Base-by-base conservation (phyloP, 176 grass and related monocot species). In the Oryza nivara region DNA sequence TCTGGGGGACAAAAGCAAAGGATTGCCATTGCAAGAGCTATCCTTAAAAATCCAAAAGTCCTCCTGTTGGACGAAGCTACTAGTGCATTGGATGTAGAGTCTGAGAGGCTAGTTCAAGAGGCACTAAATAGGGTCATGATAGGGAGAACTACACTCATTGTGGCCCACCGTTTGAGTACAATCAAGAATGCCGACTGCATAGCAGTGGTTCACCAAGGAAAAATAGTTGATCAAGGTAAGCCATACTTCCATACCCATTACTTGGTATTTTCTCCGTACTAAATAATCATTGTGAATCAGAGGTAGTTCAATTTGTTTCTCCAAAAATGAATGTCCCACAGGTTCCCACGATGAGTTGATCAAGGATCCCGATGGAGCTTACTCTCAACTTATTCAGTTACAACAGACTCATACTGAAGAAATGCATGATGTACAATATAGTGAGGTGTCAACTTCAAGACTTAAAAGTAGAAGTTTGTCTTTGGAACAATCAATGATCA, bases 111-210 rank as follows among this genome's bases (percentile, higher is more conserved):
- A 44, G 90, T 94, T 78, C 92, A 94, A 82, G 87, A 97, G 32
- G 90, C 95, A 81, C 67, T 97, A 54, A 89, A 94, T 40, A 82
- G 86, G 85, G 87, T 94, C 79, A 97, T 91, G 90, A 34, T 88
- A 65, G 89, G 84, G 38, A 91, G 87, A 84, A 95, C 90, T 22
- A 97, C 92, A 80, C 86, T 97, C 36, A 71, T 97, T 68, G 95
- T 97, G 65, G 95, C 95, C 35, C 95, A 97, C 64, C 95, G 92
- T 65, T 68, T 97, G 74, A 94, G 92, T 45, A 97, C 92, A 25
- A 84, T 97, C 38, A 89, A 84, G 40, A 91, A 94, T 85, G 86
- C 95, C 63, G 84, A 97, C 41, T 84, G 65, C 44, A 97, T 95
- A 74, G 67, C 88, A 38, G 90, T 97, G 19, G 47, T 93, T 81